These are phyloP conservation scores for Arthrinium puccinioides DNA, from an alignment of 2,329 filamentous ascomycete genomes.

Conservation along the genomic window DNA sequence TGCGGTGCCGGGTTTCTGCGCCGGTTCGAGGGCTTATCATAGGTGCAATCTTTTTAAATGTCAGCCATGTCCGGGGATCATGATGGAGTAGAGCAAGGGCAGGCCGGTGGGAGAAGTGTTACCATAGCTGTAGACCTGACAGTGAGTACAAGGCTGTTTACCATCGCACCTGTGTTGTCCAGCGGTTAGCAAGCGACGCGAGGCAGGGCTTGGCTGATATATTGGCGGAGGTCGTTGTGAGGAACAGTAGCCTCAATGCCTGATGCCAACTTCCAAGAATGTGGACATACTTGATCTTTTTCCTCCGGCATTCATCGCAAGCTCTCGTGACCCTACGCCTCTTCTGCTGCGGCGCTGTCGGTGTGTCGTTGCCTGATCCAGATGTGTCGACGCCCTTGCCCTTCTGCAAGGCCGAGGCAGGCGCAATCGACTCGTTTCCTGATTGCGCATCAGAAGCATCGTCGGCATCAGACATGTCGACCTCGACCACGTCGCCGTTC, in stretches of 20 bases:
- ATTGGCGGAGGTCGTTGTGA: not conserved
- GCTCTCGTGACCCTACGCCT: constrained; percentile 71
- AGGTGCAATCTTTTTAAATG: constrained; percentile 94
- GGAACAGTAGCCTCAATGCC: too few relatives aligned
- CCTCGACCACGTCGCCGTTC: constrained; percentile 24
- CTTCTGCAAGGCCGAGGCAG: constrained; percentile 11
- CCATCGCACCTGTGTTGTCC: constrained; percentile 53
- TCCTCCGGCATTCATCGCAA: constrained; percentile 56
- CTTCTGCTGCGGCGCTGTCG: constrained; percentile 62
- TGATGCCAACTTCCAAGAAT: too few relatives aligned
- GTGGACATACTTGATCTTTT: constrained; percentile 66
- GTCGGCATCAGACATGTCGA: constrained; percentile 33
- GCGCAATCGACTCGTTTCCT: constrained; percentile 28
- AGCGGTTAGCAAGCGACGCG: too few relatives aligned
- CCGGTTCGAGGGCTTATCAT: constrained; percentile 89
- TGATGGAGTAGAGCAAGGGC: not conserved
- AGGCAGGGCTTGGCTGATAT: not conserved
- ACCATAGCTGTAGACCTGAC: constrained; percentile 98
- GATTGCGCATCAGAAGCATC: constrained; percentile 19
- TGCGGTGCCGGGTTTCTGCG: constrained; percentile 85
- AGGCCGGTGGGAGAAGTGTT: constrained; percentile 26
- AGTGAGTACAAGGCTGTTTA: constrained; percentile 88
- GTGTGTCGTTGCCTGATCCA: constrained; percentile 26
- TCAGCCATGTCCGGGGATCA: constrained; percentile 15
- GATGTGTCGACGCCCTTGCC: constrained; percentile 15